Evolutionary conservation across 495 filamentous ascomycete species (phyloP).

Genomic region (Aspergillus campestris): DNA sequence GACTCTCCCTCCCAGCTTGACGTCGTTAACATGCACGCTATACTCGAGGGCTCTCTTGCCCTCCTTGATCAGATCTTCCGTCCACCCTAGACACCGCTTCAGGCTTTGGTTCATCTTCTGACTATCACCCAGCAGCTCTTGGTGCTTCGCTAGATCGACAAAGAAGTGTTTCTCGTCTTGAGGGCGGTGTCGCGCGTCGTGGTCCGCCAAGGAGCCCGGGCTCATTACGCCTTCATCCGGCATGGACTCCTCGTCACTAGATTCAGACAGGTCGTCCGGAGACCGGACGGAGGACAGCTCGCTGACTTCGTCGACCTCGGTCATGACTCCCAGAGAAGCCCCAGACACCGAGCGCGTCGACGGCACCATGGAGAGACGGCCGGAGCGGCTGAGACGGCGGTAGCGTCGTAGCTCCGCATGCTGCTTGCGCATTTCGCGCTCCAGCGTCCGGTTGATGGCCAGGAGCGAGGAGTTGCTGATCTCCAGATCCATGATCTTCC

Average conservation of each 20-base stretch:
- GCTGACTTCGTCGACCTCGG: conserved; percentile 31
- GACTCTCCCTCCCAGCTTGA: conserved; percentile 77
- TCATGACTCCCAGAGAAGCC: conserved; percentile 24
- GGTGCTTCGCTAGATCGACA: conserved; percentile 81
- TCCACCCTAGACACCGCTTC: conserved; percentile 75
- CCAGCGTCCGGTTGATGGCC: conserved; percentile 92
- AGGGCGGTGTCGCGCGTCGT: conserved; percentile 33
- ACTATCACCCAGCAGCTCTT: conserved; percentile 75
- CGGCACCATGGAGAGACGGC: conserved; percentile 53
- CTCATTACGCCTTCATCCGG: conserved; percentile 25
- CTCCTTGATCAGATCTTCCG: conserved; percentile 82
- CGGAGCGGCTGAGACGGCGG: conserved; percentile 69
- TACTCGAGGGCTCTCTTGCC: conserved; percentile 82
- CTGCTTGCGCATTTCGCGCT: conserved; percentile 86
- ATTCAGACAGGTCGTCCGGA: conserved; percentile 34
- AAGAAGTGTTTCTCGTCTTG: conserved; percentile 69
- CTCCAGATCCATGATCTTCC: conserved; percentile 94
- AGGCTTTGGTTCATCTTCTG: conserved; percentile 92
- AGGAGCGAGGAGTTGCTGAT: conserved; percentile 94
- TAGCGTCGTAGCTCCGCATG: conserved; percentile 79
- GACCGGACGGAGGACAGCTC: conserved; percentile 28
- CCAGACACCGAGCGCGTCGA: conserved; percentile 38
- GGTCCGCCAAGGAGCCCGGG: conserved; percentile 29
- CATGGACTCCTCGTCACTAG: conserved; percentile 37
- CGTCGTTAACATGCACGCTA: conserved; percentile 61